Evolutionary conservation across 2,329 filamentous ascomycete genomes (phyloP), one percentile per base, ranked within the genome.

Genomic region (Aphanoascus verrucosus): DNA sequence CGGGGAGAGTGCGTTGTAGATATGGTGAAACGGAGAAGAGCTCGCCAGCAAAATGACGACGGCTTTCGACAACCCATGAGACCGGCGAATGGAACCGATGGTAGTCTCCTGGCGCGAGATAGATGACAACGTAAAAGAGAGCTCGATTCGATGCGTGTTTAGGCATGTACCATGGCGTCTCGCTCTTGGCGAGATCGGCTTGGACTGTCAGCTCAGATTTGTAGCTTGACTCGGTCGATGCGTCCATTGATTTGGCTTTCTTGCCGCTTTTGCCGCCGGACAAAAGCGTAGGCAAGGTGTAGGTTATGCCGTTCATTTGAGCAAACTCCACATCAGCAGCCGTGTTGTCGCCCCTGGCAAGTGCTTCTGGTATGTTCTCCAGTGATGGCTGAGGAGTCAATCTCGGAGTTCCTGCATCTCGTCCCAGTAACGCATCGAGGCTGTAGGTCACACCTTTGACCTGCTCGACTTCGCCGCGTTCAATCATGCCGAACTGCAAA

Each of bases 401-500:
- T 28, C 69, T 62, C 8, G 65, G 63, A 54, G 54, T 78, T 66
- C 62, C 84, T 69, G 70, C 80, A 59, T 67, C 69, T 59, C 59
- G 82, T 49, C 93, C 93, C 1, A 98, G 78, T 1, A 98, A 78
- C 6, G 93, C 90, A 66, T 98, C 93, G 52, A 98, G 80, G 60
- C 85, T 94, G 71, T 98, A 98, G 0, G 93, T 98, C 78, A 98
- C 93, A 56, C 93, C 93, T 72, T 98, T 98, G 59, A 98, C 91
- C 72, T 98, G 93, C 69, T 98, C 93, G 42, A 98, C 94, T 64
- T 96, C 88, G 46, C 91, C 90, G 63, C 90, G 83, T 63, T 94
- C 85, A 54, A 98, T 96, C 61, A 83, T 83, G 9, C 93, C 93
- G 62, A 89, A 96, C 63, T 97, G 91, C 23, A 98, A 79, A 44